Evolutionary conservation across 139 green algal genomes (phyloP).

Genomic region (Dunaliella primolecta): DNA sequence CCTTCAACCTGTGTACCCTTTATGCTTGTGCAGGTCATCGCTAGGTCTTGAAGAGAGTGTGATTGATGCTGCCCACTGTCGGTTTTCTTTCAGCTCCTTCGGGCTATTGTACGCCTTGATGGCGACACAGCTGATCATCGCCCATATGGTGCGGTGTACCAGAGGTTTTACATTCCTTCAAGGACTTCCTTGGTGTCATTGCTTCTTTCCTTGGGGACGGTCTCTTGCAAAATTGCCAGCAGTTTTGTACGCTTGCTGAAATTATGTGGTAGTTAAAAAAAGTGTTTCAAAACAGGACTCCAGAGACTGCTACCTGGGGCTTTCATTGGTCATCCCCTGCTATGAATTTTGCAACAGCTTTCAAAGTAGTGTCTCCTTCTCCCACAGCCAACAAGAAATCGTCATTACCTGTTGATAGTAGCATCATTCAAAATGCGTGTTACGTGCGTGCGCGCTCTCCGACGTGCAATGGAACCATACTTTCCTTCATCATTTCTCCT

Average conservation of each 20-base stretch:
- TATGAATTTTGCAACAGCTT: neutral
- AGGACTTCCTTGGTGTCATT: neutral
- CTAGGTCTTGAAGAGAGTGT: too few species aligned
- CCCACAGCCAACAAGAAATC: neutral
- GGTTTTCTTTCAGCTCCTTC: slow-evolving; percentile 31
- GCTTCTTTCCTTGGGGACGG: too few species aligned
- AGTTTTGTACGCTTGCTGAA: too few species aligned
- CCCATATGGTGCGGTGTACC: slow-evolving; percentile 68
- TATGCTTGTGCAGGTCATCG: too few species aligned
- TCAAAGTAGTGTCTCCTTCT: neutral
- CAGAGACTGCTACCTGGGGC: too few species aligned
- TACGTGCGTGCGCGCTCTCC: neutral
- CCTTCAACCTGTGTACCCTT: too few species aligned
- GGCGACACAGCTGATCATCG: slow-evolving; percentile 81
- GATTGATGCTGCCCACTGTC: neutral
- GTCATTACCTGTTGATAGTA: neutral
- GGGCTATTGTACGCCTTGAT: slow-evolving; percentile 56
- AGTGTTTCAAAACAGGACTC: neutral
- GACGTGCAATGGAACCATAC: neutral
- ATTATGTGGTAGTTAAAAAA: neutral
- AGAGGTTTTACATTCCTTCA: neutral
- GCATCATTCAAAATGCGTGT: neutral
- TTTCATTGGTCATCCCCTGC: too few species aligned
- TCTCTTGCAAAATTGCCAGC: too few species aligned
- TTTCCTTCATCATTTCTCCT: neutral